Conservation (phyloP, 176 grass and related monocot genomes). For the Triticum monococcum region DNA sequence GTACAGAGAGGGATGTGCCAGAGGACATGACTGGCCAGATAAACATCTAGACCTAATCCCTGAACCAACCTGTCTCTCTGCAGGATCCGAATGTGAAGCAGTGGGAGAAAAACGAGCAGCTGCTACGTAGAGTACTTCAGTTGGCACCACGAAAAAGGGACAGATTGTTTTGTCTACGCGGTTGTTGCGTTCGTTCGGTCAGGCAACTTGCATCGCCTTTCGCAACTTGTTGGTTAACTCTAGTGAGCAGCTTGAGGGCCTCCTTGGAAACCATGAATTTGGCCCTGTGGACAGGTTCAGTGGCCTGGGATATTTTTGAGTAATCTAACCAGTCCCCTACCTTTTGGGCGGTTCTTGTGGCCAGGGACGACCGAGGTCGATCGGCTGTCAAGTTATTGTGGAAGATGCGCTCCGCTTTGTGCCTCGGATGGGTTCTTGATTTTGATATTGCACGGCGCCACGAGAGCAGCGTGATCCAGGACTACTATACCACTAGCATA, state of each 20-base stretch:
- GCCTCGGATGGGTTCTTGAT: not conserved
- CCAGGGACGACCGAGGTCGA: not conserved
- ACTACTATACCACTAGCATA: no score
- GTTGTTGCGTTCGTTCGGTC: not conserved
- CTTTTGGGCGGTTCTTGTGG: not conserved
- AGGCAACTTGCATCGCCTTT: constrained; percentile 2
- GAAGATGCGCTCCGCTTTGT: not conserved
- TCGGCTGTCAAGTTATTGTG: not conserved
- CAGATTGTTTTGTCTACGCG: not conserved
- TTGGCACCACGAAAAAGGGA: not conserved
- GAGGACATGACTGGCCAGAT: not conserved
- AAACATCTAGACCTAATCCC: not conserved
- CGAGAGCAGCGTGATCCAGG: not conserved
- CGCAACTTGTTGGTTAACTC: not conserved
- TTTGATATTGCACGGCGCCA: not conserved
- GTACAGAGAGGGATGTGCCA: not conserved
- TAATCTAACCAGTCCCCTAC: not conserved
- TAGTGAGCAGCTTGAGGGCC: constrained; percentile 6
- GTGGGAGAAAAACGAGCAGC: not conserved
- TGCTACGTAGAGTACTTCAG: not conserved
- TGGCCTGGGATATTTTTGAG: not conserved
- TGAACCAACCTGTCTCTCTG: not conserved
- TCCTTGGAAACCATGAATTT: not conserved
- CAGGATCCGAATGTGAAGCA: no score
- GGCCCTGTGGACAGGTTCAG: not conserved